phyloP scores from a whole-genome alignment of 331 rosid species.

The Phaseolus coccineus region DNA sequence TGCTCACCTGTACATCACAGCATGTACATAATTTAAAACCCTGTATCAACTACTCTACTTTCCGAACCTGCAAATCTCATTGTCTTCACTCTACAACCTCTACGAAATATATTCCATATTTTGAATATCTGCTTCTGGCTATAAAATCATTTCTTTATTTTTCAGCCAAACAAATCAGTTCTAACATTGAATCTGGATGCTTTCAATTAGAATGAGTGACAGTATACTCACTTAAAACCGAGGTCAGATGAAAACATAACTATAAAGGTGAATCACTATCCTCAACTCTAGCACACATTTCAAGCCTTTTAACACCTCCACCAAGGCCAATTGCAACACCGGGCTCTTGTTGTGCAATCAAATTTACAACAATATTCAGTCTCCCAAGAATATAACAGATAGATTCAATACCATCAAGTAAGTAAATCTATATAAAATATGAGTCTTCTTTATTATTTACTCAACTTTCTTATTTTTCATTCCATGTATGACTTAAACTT shows the following conservation, averaged over 20 bases:
- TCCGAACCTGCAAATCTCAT: conserved; percentile 3
- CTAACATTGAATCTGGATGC: conserved; percentile 8
- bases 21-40: neutral
- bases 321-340: conserved; percentile 60
- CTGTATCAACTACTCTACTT: neutral
- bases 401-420: too few relatives aligned
- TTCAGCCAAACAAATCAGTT: conserved; percentile 13
- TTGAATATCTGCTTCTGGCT: conserved; percentile 35
- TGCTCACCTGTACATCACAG: conserved; percentile 9
- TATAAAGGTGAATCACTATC: conserved; percentile 36
- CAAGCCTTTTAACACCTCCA: conserved; percentile 66
- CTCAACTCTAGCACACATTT: conserved; percentile 26
- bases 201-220: conserved; percentile 33
- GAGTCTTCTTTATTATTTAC: too few relatives aligned
- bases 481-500: too few relatives aligned
- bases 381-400: too few relatives aligned
- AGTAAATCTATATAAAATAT: too few relatives aligned
- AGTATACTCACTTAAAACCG: conserved; percentile 39
- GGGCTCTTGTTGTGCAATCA: too few relatives aligned
- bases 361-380: too few relatives aligned
- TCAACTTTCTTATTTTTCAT: too few relatives aligned
- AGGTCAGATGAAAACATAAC: conserved; percentile 31
- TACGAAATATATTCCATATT: conserved; percentile 11
- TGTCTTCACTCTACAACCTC: conserved; percentile 30
- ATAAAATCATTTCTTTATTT: conserved; percentile 21